phyloP scores from a whole-genome alignment of 306 rosid species.

The Datisca glomerata region DNA sequence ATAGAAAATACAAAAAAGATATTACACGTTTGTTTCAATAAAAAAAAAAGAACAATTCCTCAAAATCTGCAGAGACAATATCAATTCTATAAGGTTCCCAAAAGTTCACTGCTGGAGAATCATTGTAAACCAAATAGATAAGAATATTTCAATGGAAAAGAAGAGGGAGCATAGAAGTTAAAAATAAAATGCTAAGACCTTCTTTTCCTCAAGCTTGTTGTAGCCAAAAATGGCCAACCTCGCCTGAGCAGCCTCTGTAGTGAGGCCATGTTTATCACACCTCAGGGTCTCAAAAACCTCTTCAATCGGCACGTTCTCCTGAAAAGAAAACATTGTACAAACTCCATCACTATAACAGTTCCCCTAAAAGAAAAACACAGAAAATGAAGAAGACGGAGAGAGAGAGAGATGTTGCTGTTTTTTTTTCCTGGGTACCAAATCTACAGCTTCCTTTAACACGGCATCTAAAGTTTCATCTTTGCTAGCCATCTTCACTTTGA shows the following conservation, averaged over 20 bases:
- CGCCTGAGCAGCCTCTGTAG: conserved; percentile 73
- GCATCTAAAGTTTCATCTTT: conserved; percentile 82
- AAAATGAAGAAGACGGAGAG: neutral
- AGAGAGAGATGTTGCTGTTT: conserved; percentile 3
- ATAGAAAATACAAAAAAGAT: too few relatives aligned
- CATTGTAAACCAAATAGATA: too few relatives aligned
- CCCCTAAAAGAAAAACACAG: conserved; percentile 1
- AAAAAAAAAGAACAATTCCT: too few relatives aligned
- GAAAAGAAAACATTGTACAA: conserved; percentile 22
- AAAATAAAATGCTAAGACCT: too few relatives aligned
- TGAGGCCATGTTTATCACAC: conserved; percentile 91
- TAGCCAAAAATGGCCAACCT: conserved; percentile 77
- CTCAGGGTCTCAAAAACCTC: conserved; percentile 93
- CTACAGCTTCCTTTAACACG: conserved; percentile 91
- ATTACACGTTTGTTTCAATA: too few relatives aligned
- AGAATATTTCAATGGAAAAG: too few relatives aligned
- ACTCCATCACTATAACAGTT: too few relatives aligned
- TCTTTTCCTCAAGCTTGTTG: conserved; percentile 95
- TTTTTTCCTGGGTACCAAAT: conserved; percentile 55
- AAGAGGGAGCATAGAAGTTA: neutral
- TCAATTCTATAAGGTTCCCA: too few relatives aligned
- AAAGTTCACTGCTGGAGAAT: too few relatives aligned
- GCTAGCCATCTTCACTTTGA: conserved; percentile 44
- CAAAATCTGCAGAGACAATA: too few relatives aligned
- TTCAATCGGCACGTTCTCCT: conserved; percentile 96